Conservation (phyloP, 495 filamentous ascomycete genomes). For the Aspergillus bertholletiae region DNA sequence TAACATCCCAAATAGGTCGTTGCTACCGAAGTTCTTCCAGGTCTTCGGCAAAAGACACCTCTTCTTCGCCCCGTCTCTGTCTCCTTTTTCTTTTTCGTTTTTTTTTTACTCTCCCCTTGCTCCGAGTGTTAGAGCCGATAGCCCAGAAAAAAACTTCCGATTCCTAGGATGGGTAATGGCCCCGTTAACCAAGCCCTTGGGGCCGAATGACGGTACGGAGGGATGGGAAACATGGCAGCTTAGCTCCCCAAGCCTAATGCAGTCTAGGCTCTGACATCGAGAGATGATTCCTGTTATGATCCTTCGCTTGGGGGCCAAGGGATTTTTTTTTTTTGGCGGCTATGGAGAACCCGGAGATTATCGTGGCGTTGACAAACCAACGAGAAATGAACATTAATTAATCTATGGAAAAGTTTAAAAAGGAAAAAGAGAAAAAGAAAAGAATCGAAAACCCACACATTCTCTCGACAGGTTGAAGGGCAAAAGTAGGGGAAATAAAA, state of each 20-base stretch:
- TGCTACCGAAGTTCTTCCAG: background rate
- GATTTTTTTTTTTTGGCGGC: conserved; percentile 13
- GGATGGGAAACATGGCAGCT: conserved; percentile 16
- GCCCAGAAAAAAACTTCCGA: background rate
- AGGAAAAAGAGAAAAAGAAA: background rate
- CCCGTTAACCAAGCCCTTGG: conserved; percentile 23
- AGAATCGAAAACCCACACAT: too few species aligned
- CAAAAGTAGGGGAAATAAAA: too few species aligned
- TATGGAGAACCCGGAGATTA: conserved; percentile 24
- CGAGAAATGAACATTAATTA: conserved; percentile 2
- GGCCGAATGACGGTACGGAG: conserved; percentile 13
- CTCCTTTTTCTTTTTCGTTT: too few species aligned
- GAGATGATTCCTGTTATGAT: conserved; percentile 12
- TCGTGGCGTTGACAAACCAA: conserved; percentile 20
- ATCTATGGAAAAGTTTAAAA: too few species aligned
- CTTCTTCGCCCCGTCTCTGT: too few species aligned
- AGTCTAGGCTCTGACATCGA: conserved; percentile 12
- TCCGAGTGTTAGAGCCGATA: background rate
- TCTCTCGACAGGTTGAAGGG: too few species aligned
- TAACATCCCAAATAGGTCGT: background rate
- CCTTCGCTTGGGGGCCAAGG: conserved; percentile 22
- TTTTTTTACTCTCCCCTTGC: background rate
- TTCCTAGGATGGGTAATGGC: conserved; percentile 20
- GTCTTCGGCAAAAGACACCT: background rate
- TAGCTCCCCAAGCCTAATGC: conserved; percentile 7